These are phyloP conservation scores for Pachysandra terminalis DNA, from an alignment of 164 flowering plant species.

Conservation along the genomic window DNA sequence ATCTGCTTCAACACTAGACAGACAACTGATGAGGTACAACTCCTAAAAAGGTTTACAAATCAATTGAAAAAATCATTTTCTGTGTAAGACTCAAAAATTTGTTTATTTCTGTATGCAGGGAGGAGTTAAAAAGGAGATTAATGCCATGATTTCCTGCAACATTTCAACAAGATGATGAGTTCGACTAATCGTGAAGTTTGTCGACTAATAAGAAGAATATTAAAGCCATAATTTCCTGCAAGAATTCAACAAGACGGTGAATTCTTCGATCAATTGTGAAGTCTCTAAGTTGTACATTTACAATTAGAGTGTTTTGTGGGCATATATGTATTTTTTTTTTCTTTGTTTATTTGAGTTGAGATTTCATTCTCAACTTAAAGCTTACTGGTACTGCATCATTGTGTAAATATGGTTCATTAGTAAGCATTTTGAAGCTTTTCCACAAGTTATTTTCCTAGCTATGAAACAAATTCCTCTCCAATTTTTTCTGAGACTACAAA, in stretches of 20 bases:
- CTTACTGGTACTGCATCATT: too few relatives aligned
- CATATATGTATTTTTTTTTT: too few relatives aligned
- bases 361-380: too few relatives aligned
- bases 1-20: conserved; percentile 59
- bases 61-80: not conserved
- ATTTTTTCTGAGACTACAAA: too few relatives aligned
- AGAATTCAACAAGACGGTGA: not conserved
- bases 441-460: too few relatives aligned
- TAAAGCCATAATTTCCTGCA: conserved; percentile 27
- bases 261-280: too few relatives aligned
- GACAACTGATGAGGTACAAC: conserved; percentile 63
- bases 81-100: not conserved
- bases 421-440: too few relatives aligned
- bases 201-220: conserved; percentile 42
- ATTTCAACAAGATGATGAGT: conserved; percentile 3
- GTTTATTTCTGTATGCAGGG: conserved; percentile 27
- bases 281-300: too few relatives aligned
- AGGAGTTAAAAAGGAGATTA: conserved; percentile 56
- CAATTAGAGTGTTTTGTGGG: too few relatives aligned
- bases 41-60: not conserved
- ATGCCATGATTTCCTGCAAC: conserved; percentile 21
- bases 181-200: not conserved
- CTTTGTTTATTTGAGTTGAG: too few relatives aligned
- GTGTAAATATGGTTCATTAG: too few relatives aligned
- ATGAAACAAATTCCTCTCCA: too few relatives aligned